These are phyloP conservation scores for Polygonum aviculare DNA, from an alignment of 148 eudicot genomes.

Conservation along the genomic window DNA sequence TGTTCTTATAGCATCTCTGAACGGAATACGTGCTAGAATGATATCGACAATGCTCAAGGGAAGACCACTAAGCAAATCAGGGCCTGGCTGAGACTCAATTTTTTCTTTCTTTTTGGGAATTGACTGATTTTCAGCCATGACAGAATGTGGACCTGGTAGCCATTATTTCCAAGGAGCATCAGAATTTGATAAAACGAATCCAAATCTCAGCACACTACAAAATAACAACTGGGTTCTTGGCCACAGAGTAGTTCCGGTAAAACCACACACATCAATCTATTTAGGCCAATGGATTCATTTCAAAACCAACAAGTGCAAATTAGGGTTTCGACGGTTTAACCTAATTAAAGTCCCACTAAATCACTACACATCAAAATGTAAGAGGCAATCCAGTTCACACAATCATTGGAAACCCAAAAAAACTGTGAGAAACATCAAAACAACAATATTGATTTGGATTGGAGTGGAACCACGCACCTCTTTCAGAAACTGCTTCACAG, in stretches of 20 bases:
- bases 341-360: background rate
- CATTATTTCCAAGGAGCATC: too few species aligned
- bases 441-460: too few species aligned
- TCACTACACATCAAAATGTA: too few species aligned
- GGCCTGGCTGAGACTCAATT: background rate
- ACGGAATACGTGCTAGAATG: conserved; percentile 35
- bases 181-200: too few species aligned
- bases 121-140: background rate
- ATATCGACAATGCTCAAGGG: conserved; percentile 31
- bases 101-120: background rate
- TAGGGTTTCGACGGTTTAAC: background rate
- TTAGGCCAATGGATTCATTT: too few species aligned
- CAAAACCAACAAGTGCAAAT: too few species aligned
- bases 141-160: too few species aligned
- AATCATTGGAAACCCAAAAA: background rate
- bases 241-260: too few species aligned
- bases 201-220: too few species aligned
- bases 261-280: too few species aligned
- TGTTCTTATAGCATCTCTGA: conserved; percentile 49
- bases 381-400: background rate
- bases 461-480: background rate
- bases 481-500: background rate
- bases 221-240: too few species aligned
- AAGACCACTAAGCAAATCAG: conserved; percentile 23
- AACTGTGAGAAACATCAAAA: too few species aligned